These are phyloP conservation scores for Magnaporthiopsis rhizophila DNA, from an alignment of 2,329 filamentous ascomycete genomes.

Conservation along the genomic window DNA sequence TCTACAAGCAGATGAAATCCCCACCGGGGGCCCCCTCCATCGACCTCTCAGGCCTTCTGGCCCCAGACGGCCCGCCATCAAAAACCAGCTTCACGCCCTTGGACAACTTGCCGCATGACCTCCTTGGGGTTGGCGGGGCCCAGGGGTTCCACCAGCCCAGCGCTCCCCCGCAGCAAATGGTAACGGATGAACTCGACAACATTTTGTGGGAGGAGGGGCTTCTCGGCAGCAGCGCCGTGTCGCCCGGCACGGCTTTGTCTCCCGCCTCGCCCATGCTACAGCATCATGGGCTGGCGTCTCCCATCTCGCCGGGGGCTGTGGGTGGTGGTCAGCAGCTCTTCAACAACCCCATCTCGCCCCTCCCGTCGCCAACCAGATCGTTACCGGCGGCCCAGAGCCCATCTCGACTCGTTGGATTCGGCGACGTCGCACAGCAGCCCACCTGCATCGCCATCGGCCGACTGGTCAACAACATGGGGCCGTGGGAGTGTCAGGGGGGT, in stretches of 20 bases:
- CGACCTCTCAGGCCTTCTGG: not conserved
- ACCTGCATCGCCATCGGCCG: constrained; percentile 1
- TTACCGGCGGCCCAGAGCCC: not conserved
- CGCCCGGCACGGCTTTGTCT: not conserved
- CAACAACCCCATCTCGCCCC: too few relatives aligned
- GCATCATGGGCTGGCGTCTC: not conserved
- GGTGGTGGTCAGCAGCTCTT: not conserved
- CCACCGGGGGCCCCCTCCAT: too few relatives aligned
- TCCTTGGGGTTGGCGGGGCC: not conserved
- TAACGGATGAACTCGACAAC: not conserved
- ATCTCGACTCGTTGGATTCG: too few relatives aligned
- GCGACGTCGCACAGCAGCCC: not conserved
- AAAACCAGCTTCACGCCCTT: not conserved
- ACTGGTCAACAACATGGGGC: not conserved
- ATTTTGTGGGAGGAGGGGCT: not conserved
- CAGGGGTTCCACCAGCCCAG: not conserved
- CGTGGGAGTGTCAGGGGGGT: constrained; percentile 11
- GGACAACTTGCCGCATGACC: not conserved
- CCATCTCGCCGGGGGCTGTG: too few relatives aligned
- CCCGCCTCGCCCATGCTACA: not conserved
- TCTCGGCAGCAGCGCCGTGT: not conserved
- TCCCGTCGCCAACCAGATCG: not conserved
- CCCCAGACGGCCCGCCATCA: not conserved
- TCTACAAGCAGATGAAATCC: not conserved
- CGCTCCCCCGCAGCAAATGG: not conserved